These are phyloP conservation scores for Extremus antarcticus DNA, from an alignment of 495 filamentous ascomycete genomes.

Conservation along the genomic window DNA sequence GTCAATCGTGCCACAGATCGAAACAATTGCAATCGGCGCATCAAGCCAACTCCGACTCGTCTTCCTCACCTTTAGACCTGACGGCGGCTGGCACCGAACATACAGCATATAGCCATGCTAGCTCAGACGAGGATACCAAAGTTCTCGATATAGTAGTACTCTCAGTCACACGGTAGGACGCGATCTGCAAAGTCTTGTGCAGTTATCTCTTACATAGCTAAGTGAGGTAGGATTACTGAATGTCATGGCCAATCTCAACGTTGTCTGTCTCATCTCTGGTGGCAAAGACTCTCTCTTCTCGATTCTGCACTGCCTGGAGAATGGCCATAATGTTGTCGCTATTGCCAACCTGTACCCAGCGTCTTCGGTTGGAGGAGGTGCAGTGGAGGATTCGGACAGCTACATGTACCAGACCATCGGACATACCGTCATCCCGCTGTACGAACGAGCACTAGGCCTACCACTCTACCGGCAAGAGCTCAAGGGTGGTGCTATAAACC, in stretches of 20 bases:
- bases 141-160: background rate
- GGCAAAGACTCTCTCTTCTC: slow-evolving; percentile 96
- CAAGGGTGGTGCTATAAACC: slow-evolving; percentile 53
- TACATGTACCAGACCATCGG: slow-evolving; percentile 99
- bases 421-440: slow-evolving; percentile 76
- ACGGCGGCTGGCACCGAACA: slow-evolving; percentile 21
- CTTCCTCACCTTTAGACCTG: slow-evolving; percentile 11
- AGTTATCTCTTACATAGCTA: too few relatives aligned
- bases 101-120: too few relatives aligned
- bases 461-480: slow-evolving; percentile 74
- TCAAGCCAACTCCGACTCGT: slow-evolving; percentile 17
- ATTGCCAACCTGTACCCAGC: slow-evolving; percentile 75
- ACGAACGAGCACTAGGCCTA: slow-evolving; percentile 60
- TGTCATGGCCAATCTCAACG: slow-evolving; percentile 45
- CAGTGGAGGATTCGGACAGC: slow-evolving; percentile 71
- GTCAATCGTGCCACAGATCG: slow-evolving; percentile 19
- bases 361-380: slow-evolving; percentile 16
- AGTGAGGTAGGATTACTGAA: too few relatives aligned
- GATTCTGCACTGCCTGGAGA: slow-evolving; percentile 73
- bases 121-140: too few relatives aligned
- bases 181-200: too few relatives aligned
- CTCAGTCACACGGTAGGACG: background rate
- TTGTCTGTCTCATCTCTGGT: slow-evolving; percentile 87
- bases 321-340: slow-evolving; percentile 78
- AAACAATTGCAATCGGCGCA: slow-evolving; percentile 17